Evolutionary conservation across 2,329 filamentous ascomycete species (phyloP), one percentile per base, ranked within the genome.

Genomic region (Xenoacremonium recifei): DNA sequence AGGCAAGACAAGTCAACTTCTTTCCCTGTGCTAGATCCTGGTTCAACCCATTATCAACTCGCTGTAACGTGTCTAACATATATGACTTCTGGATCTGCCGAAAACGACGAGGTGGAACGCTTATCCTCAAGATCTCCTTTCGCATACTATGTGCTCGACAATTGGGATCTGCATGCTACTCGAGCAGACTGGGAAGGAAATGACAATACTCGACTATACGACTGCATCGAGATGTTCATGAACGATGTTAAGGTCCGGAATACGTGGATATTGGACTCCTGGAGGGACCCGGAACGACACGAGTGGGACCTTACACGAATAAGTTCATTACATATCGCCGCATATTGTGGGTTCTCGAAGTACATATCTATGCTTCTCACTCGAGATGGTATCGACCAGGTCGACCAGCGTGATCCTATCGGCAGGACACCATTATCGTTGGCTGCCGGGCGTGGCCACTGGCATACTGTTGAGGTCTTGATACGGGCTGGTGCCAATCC

Each of bases 281-380:
- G 30, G 16, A 3, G 13, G 18, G 5, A 13, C 11, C 5, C 29
- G 5, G 9, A n/a, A 18, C 16, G 16, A 6, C 9, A n/a, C n/a
- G n/a, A n/a, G n/a, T n/a, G n/a, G n/a, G n/a, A n/a, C n/a, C n/a
- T n/a, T n/a, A n/a, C n/a, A n/a, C n/a, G n/a, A n/a, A n/a, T n/a
- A n/a, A n/a, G n/a, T n/a, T n/a, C n/a, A n/a, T 32, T 53, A 5
- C 48, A 50, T n/a, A 33, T 50, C 6, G 44, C 42, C 10, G 46
- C 46, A 7, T 31, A 48, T 13, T 51, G 44, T 5, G 51, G 48
- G 2, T 37, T 52, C 9, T 16, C 16, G 9, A n/a, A 36, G 19
- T 49, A 35, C 4, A 21, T 51, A 3, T 27, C 37, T 6, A 13
- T n/a, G 6, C 4, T 48, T 1, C 19, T 51, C 9, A n/a, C 16